phyloP scores from a whole-genome alignment of 495 filamentous ascomycete genomes.

The Aspergillus ostianus region DNA sequence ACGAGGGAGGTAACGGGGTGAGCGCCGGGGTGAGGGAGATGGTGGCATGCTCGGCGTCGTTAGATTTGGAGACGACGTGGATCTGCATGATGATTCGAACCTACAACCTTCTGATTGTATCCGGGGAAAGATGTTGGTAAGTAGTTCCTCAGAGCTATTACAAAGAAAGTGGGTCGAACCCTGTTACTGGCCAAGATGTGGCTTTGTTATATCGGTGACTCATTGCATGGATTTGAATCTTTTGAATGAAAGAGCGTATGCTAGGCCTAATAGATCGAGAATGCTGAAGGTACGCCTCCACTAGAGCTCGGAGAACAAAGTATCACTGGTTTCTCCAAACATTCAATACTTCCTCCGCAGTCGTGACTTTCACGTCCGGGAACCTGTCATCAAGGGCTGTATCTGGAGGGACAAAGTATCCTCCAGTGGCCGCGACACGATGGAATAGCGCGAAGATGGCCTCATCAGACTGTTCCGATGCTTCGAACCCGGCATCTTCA shows the following conservation, averaged over 20 bases:
- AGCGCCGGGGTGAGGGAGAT: conserved; percentile 8
- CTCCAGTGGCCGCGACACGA: conserved; percentile 1
- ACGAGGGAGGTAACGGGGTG: conserved; percentile 14
- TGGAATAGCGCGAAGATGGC: conserved; percentile 6
- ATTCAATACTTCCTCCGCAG: conserved; percentile 4
- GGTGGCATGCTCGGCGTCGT: conserved; percentile 23
- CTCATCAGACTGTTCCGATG: background rate
- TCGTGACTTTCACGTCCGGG: conserved; percentile 3
- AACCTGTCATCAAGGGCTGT: conserved; percentile 3
- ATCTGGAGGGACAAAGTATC: background rate
- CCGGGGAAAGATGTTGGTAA: too few species aligned
- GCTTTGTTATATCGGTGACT: background rate
- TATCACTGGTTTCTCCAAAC: conserved; percentile 4
- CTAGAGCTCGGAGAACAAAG: background rate
- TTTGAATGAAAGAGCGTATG: background rate
- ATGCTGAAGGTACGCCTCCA: too few species aligned
- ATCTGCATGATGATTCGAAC: background rate
- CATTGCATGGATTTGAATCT: background rate
- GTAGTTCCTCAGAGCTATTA: too few species aligned
- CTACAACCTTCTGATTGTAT: too few species aligned
- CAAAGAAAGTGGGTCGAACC: background rate
- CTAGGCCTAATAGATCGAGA: too few species aligned
- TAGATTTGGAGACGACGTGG: conserved; percentile 28
- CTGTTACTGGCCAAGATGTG: background rate
- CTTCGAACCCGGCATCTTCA: conserved; percentile 1